Evolutionary conservation across 805 yeast species (phyloP), one percentile per base, ranked within the genome.

Genomic region (Gaillardinia entomophila): DNA sequence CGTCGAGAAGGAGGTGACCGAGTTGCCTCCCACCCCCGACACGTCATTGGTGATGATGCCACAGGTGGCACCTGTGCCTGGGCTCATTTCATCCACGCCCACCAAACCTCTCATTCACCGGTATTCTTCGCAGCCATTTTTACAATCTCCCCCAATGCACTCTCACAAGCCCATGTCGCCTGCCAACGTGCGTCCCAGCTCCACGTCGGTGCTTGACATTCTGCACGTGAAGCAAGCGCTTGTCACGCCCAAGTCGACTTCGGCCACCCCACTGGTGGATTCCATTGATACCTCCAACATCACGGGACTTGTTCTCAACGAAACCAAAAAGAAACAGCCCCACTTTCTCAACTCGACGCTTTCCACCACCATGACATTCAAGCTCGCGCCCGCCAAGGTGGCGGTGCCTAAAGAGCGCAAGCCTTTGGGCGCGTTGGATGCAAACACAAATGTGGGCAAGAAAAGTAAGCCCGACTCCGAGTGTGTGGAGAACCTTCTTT

Each of bases 1-100:
- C 26, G 34, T 46, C 12, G 71, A 65, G 30, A 60, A 49, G 41
- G 71, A 66, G 46, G 48, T 66, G 26, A 62, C 70, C 6, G 67
- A 57, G 37, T 53, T 66, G 42, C 69, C 70, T 19, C 68, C 68
- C n/a, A 62, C 66, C 10, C 65, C 64, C 3, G 46, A 53, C 19
- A 33, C 24, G 12, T 5, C 22, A 4, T 13, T 14, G 7, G 6
- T 20, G 12, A n/a, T 10, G 16, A 16, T 32, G 33, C 14, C 28
- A 30, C 30, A 22, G 26, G 26, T 16, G 11, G 16, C 23, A 15
- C 16, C 37, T n/a, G 13, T 24, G 8, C 34, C 34, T 15, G 31
- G 23, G 4, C 23, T 40, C 29, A 34, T 40, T 13, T 32, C 45
- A 4, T 41, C 45, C 8, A 43, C 47, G 4, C 47, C 47, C 4